phyloP scores from a whole-genome alignment of 805 yeast species.

The Yarrowia sp. region DNA sequence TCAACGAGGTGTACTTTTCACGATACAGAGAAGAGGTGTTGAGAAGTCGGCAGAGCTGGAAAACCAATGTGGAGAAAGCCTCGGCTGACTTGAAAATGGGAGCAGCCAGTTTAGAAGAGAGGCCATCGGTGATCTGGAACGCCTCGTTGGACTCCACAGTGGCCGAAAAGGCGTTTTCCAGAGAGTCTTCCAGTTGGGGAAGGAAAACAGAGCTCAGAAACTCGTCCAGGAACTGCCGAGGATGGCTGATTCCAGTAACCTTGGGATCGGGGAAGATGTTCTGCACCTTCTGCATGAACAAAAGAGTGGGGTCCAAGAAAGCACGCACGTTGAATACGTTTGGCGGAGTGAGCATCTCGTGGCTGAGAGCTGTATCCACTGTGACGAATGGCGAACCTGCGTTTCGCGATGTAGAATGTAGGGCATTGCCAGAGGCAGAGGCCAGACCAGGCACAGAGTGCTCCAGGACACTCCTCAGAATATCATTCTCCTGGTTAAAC shows the following conservation, averaged over 20 bases:
- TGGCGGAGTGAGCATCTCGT: slow-evolving; percentile 63
- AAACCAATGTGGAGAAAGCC: slow-evolving; percentile 48
- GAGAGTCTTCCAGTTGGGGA: slow-evolving; percentile 57
- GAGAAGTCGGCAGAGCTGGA: slow-evolving; percentile 49
- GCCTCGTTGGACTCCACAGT: slow-evolving; percentile 44
- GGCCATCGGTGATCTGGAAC: slow-evolving; percentile 36
- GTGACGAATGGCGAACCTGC: slow-evolving; percentile 53
- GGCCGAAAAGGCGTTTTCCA: slow-evolving; percentile 51
- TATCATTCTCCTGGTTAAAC: slow-evolving; percentile 36
- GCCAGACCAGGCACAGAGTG: slow-evolving; percentile 70
- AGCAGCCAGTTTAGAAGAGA: slow-evolving; percentile 35
- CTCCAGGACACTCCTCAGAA: slow-evolving; percentile 48
- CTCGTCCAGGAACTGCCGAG: slow-evolving; percentile 46
- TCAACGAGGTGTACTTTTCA: slow-evolving; percentile 47
- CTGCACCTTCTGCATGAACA: slow-evolving; percentile 61
- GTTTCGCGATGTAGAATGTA: slow-evolving; percentile 36
- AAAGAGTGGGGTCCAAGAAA: slow-evolving; percentile 66
- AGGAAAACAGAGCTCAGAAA: slow-evolving; percentile 65
- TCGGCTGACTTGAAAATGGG: slow-evolving; percentile 44
- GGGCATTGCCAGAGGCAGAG: slow-evolving; percentile 36
- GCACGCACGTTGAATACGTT: slow-evolving; percentile 77
- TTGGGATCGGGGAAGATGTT: slow-evolving; percentile 42
- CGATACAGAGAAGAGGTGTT: slow-evolving; percentile 62
- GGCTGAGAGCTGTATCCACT: slow-evolving; percentile 55
- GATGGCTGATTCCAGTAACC: slow-evolving; percentile 35